Conservation (phyloP, 495 filamentous ascomycete genomes). For the Penicillium steckii region DNA sequence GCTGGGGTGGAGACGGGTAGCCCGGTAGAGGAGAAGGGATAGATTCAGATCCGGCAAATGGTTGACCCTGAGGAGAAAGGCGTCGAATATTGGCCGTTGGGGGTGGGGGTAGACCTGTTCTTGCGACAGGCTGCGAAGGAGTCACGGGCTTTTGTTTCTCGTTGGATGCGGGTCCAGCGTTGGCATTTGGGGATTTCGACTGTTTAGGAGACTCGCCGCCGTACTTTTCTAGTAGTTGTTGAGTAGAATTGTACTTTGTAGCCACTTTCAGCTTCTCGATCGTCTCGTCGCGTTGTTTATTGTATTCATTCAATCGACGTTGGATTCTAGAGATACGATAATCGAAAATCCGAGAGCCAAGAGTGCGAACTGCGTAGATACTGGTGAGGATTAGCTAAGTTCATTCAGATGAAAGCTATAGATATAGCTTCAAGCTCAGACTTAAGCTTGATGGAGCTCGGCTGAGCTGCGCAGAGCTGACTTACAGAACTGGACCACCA, state of each 20-base stretch:
- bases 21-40: conserved; percentile 23
- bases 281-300: conserved; percentile 75
- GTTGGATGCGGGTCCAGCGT: conserved; percentile 15
- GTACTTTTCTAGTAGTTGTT: conserved; percentile 92
- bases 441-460: not conserved
- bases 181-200: conserved; percentile 33
- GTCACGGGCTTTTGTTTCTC: conserved; percentile 23
- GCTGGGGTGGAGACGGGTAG: too few relatives aligned
- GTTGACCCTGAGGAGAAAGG: conserved; percentile 19
- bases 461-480: not conserved
- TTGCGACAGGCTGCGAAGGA: conserved; percentile 27
- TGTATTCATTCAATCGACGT: conserved; percentile 65
- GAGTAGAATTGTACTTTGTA: conserved; percentile 93
- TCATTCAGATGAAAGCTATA: not conserved
- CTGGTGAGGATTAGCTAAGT: conserved; percentile 28
- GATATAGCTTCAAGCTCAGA: not conserved
- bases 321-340: conserved; percentile 72
- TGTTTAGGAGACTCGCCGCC: conserved; percentile 61
- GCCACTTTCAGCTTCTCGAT: conserved; percentile 93
- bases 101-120: conserved; percentile 68
- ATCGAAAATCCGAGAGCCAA: conserved; percentile 68
- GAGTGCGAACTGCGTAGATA: conserved; percentile 64
- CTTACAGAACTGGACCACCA: conserved; percentile 77
- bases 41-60: conserved; percentile 7
- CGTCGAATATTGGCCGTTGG: conserved; percentile 81